These are phyloP conservation scores for Tulasnella sp. DNA, from an alignment of 768 basidiomycete genomes.

Conservation along the genomic window DNA sequence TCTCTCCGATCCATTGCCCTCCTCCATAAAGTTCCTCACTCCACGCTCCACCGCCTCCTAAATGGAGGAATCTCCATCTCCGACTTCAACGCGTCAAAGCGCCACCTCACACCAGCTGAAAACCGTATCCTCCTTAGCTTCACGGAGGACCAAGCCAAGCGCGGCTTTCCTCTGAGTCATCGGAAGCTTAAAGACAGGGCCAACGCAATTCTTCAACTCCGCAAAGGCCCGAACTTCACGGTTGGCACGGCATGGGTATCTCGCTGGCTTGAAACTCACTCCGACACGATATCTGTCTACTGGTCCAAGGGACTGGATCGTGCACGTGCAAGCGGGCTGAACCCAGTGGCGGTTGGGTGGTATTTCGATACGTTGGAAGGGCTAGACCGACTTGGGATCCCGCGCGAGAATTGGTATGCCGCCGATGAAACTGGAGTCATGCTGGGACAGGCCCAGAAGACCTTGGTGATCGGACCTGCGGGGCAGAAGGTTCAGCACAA, in stretches of 20 bases:
- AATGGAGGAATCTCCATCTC: conserved; percentile 23
- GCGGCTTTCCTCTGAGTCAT: conserved; percentile 41
- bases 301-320: not conserved
- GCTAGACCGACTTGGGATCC: not conserved
- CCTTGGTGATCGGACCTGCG: conserved; percentile 28
- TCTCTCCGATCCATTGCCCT: not conserved
- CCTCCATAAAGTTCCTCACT: not conserved
- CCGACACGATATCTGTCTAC: not conserved
- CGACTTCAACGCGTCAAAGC: conserved; percentile 34
- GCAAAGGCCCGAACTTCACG: not conserved
- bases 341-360: conserved; percentile 6
- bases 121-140: conserved; percentile 19
- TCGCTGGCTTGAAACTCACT: conserved; percentile 20
- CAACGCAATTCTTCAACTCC: conserved; percentile 31
- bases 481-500: conserved; percentile 3
- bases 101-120: conserved; percentile 37
- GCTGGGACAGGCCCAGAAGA: not conserved
- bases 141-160: conserved; percentile 29
- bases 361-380: conserved; percentile 21
- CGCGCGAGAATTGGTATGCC: conserved; percentile 9
- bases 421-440: conserved; percentile 25
- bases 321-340: conserved; percentile 12
- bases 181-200: conserved; percentile 38
- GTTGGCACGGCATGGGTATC: conserved; percentile 26
- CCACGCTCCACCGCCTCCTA: not conserved